Evolutionary conservation across 768 basidiomycete genomes (phyloP), one percentile per base, ranked within the genome.

Genomic region (Strobilomyces confusus): DNA sequence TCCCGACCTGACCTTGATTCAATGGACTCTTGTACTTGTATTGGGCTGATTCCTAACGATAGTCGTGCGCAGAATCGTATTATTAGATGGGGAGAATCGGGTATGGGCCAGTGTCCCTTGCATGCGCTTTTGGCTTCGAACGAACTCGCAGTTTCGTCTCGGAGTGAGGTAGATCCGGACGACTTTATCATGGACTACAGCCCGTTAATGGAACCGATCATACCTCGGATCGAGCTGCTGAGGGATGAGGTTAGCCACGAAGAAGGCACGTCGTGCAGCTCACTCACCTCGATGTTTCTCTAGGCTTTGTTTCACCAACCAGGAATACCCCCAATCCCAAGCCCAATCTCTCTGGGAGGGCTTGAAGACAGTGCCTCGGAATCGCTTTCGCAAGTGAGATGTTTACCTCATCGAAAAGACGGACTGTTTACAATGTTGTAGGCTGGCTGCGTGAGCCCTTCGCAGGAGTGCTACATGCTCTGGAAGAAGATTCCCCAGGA

Each of bases 391-490:
- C 50, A 46, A 17, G 63, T 62, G 14, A 54, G 50, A 22, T 14
- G 3, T 29, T 38, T 9, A 11, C 36, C 12, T 41, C n/a, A 37
- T 36, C 9, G 12, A n/a, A 26, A 43, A 14, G 19, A 20, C n/a
- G 1, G 30, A 33, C 20, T n/a, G 38, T 43, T 50, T 12, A 62
- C 23, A 19, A 29, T 23, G 0, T 19, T 20, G 19, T 8, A 62
- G 62, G n/a, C 7, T 3, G 29, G 23, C 17, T 19, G 22, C 29
- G 54, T 25, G 13, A 49, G 48, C 11, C 22, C 44, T 9, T 64
- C 63, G 22, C 41, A 34, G 15, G 51, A 65, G 46, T 63, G 63
- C 34, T 49, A 51, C 9, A 50, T n/a, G 4, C 40, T 44, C 13
- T 62, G 57, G 59, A 66, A 58, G 23, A 26, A 46, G 26, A 37